Conservation (phyloP, 176 grass and related monocot genomes). For the Musa schizocarpa region DNA sequence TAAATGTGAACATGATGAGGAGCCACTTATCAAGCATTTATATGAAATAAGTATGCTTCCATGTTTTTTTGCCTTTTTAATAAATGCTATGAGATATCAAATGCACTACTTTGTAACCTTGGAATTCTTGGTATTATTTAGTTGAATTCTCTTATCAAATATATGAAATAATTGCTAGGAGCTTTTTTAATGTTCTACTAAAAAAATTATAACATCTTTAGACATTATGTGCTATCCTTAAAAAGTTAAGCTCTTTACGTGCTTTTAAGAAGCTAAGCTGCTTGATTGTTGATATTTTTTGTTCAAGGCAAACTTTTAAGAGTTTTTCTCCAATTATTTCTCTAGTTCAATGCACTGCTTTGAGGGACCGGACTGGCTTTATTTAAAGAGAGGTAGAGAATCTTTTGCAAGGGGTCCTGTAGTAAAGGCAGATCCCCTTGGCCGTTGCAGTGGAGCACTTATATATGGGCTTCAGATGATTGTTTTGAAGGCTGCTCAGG, state of each 20-base stretch:
- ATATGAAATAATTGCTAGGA: background rate
- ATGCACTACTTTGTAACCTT: background rate
- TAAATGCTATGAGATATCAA: background rate
- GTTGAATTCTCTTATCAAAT: background rate
- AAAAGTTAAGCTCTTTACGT: background rate
- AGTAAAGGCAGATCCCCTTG: slow-evolving; percentile 76
- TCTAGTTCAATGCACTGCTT: slow-evolving; percentile 98
- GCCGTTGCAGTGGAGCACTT: slow-evolving; percentile 68
- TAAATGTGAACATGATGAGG: too few relatives aligned
- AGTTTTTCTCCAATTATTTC: slow-evolving; percentile 12
- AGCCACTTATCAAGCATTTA: too few relatives aligned
- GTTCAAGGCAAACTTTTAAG: background rate
- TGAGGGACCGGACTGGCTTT: slow-evolving; percentile 87
- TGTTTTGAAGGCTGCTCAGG: slow-evolving; percentile 86
- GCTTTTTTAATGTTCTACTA: background rate
- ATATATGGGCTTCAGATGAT: slow-evolving; percentile 74
- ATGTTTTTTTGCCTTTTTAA: background rate
- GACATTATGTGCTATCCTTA: background rate
- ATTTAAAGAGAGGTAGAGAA: slow-evolving; percentile 94
- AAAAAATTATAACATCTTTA: background rate
- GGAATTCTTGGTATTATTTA: background rate
- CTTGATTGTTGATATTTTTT: background rate
- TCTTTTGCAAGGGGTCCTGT: slow-evolving; percentile 80
- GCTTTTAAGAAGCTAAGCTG: background rate
- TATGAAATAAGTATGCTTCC: too few relatives aligned